Evolutionary conservation across 345 rosid genomes (phyloP).

Genomic region (Psidium guajava): DNA sequence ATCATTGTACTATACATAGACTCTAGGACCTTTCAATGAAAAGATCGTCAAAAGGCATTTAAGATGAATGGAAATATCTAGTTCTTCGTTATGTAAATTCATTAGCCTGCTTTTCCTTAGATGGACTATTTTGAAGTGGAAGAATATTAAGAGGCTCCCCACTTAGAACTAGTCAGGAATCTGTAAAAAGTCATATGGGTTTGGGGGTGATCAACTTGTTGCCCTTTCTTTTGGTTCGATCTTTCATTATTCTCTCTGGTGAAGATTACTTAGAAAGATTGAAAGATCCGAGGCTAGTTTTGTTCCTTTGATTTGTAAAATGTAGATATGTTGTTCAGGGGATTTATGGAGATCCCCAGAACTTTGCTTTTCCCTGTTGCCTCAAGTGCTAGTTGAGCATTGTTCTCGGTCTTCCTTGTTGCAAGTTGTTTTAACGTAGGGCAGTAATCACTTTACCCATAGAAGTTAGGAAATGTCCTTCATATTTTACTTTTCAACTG

Average conservation of each 20-base stretch:
- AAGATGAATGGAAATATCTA: not conserved
- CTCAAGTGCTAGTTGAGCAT: not conserved
- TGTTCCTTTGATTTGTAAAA: not conserved
- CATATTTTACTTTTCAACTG: not conserved
- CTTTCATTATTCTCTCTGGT: not conserved
- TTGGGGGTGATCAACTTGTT: not conserved
- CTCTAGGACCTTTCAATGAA: fast-evolving
- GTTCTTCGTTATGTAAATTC: fast-evolving
- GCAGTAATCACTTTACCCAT: not conserved
- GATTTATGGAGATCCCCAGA: not conserved
- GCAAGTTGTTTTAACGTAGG: not conserved
- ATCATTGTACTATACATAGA: not conserved
- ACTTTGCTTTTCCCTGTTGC: not conserved
- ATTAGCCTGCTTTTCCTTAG: not conserved
- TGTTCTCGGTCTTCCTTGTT: not conserved
- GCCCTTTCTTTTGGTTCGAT: fast-evolving
- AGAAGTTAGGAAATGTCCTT: not conserved
- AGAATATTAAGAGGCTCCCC: fast-evolving
- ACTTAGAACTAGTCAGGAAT: not conserved
- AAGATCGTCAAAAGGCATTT: not conserved
- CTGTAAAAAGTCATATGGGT: not conserved
- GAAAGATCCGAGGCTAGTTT: fast-evolving
- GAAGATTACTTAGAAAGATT: not conserved
- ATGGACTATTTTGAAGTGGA: not conserved
- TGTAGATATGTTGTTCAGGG: not conserved